Percentiles rank a stretch among this genome's conserved stretches.
These are phyloP conservation scores for Calycina marina DNA, from an alignment of 2,329 filamentous ascomycete species.

Conservation along the genomic window DNA sequence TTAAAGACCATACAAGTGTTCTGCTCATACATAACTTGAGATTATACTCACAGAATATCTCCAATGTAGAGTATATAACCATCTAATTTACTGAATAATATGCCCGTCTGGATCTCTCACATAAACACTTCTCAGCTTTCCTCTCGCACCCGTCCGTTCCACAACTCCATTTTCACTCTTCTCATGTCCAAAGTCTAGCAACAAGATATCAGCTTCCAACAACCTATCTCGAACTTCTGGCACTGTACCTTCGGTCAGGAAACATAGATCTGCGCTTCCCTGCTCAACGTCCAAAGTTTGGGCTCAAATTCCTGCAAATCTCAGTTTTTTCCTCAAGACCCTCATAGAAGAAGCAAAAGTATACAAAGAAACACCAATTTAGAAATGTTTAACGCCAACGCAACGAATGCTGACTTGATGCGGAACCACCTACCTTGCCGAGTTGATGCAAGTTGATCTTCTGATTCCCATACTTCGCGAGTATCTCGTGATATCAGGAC, in stretches of 20 bases:
- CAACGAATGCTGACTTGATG: not conserved
- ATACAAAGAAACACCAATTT: too few relatives aligned
- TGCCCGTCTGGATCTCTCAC: constrained; percentile 47
- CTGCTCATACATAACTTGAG: too few relatives aligned
- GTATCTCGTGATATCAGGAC: constrained; percentile 27
- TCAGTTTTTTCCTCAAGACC: not conserved
- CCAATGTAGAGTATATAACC: too few relatives aligned
- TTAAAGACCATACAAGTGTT: too few relatives aligned
- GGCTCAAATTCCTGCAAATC: constrained; percentile 39
- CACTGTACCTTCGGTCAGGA: constrained; percentile 37
- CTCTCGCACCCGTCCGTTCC: constrained; percentile 38
- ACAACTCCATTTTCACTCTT: constrained; percentile 33
- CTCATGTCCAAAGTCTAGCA: constrained; percentile 22
- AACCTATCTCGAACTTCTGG: constrained; percentile 30
- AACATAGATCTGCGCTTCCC: constrained; percentile 45
- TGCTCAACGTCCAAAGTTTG: constrained; percentile 38
- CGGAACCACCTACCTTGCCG: constrained; percentile 24
- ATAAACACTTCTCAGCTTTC: constrained; percentile 41
- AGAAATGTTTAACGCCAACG: too few relatives aligned
- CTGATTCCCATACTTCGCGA: constrained; percentile 38
- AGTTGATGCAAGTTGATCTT: constrained; percentile 48
- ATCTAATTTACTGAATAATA: constrained; percentile 45
- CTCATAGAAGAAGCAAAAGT: not conserved
- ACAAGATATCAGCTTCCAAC: constrained; percentile 29
- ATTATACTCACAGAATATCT: too few relatives aligned